phyloP scores from a whole-genome alignment of 2,329 filamentous ascomycete genomes.

The Atkinsonella hypoxylon region DNA sequence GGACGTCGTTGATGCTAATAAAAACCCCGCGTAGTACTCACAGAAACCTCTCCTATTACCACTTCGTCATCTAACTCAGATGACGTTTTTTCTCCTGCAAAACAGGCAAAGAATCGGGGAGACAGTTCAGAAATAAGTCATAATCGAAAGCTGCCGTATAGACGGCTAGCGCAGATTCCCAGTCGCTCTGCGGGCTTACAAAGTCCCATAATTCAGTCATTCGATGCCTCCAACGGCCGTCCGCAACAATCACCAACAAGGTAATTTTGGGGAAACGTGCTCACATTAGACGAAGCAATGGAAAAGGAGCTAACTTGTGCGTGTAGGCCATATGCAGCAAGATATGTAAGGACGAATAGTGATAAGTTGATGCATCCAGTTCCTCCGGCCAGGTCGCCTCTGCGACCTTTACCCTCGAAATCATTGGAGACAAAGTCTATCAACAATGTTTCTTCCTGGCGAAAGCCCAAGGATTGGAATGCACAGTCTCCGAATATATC shows the following conservation, averaged over 20 bases:
- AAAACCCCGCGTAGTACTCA: too few species aligned
- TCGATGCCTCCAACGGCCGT: not conserved
- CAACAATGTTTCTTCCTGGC: slow-evolving; percentile 3
- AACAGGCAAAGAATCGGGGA: not conserved
- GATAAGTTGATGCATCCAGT: not conserved
- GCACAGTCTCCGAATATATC: not conserved
- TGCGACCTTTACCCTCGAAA: not conserved
- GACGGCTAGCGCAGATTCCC: not conserved
- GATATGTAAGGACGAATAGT: not conserved
- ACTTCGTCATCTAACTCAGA: not conserved
- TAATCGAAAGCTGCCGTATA: not conserved
- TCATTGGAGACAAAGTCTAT: not conserved
- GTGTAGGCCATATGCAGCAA: not conserved
- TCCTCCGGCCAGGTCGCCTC: slow-evolving; percentile 3
- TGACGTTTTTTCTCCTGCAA: slow-evolving; percentile 1
- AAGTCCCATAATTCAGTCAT: slow-evolving; percentile 5
- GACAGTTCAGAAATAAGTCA: not conserved
- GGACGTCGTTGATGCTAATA: too few species aligned
- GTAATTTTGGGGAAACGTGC: not conserved
- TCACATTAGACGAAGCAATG: not conserved
- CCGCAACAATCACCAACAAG: not conserved
- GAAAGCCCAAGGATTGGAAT: slow-evolving; percentile 3
- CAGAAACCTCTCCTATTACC: not conserved
- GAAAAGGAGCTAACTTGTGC: not conserved
- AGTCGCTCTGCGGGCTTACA: not conserved